phyloP scores from a whole-genome alignment of 352 stramenopile genomes.

The Pythium rishiriense region DNA sequence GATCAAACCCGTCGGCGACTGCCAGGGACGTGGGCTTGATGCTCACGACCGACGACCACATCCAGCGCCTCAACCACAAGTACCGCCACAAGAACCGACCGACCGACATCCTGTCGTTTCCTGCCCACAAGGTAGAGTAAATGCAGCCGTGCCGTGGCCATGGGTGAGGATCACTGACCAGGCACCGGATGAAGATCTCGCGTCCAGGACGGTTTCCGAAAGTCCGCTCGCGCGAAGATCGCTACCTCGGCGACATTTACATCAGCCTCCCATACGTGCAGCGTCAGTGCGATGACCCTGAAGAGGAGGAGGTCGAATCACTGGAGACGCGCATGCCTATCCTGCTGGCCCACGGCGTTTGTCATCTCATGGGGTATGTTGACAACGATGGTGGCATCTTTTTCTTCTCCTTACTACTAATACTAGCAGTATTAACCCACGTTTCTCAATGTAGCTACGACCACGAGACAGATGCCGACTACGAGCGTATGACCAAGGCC shows the following conservation, averaged over 20 bases:
- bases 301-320: constrained; percentile 54
- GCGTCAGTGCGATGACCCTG: constrained; percentile 57
- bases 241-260: constrained; percentile 85
- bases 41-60: constrained; percentile 77
- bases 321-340: constrained; percentile 71
- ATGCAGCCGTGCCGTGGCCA: not conserved
- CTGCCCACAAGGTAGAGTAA: constrained; percentile 61
- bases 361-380: constrained; percentile 76
- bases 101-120: constrained; percentile 84
- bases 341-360: constrained; percentile 77
- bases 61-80: constrained; percentile 70
- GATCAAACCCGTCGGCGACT: too few relatives aligned
- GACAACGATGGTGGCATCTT: not conserved
- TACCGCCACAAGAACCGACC: constrained; percentile 78
- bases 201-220: constrained; percentile 60
- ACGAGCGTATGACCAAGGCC: constrained; percentile 72
- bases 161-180: too few relatives aligned
- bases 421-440: too few relatives aligned
- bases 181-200: constrained; percentile 53
- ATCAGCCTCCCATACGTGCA: constrained; percentile 82
- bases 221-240: constrained; percentile 49
- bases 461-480: constrained; percentile 76
- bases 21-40: constrained; percentile 75
- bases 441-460: constrained; percentile 58
- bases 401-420: too few relatives aligned